Percentiles rank a stretch among this genome's conserved stretches.
Evolutionary conservation across 176 grass and related monocot species (phyloP).

Genomic region (Dactylis glomerata): DNA sequence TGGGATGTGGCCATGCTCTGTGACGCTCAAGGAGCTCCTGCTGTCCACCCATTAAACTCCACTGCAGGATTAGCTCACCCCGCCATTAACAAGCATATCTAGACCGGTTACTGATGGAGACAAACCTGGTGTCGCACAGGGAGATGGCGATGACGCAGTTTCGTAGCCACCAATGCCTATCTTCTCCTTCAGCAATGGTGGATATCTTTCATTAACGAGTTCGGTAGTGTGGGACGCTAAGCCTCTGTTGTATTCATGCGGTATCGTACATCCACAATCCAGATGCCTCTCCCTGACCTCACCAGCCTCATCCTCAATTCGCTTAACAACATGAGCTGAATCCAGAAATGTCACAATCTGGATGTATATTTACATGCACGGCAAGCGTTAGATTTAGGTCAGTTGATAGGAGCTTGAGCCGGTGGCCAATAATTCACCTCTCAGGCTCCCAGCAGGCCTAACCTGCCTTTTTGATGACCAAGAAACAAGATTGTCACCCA

Average conservation of each 20-base stretch:
- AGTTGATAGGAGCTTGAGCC: not conserved
- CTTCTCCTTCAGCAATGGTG: not conserved
- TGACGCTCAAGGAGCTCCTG: not conserved
- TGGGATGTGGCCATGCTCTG: not conserved
- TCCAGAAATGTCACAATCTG: not conserved
- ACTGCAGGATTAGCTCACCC: conserved; percentile 28
- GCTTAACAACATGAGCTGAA: not conserved
- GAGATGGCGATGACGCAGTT: not conserved
- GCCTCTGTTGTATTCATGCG: not conserved
- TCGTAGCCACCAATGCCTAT: not conserved
- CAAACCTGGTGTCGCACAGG: not conserved
- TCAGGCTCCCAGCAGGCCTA: not conserved
- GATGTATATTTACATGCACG: conserved; percentile 13
- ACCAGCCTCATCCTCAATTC: not conserved
- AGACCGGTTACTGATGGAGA: not conserved
- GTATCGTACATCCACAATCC: not conserved
- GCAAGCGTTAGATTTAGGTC: not conserved
- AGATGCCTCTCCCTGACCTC: conserved; percentile 6
- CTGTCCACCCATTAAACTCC: conserved; percentile 7
- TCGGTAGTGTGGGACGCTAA: conserved; percentile 20
- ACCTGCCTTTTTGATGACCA: no score
- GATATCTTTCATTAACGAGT: conserved; percentile 32
- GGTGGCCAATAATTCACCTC: not conserved
- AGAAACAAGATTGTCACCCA: no score
- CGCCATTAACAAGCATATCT: conserved; percentile 43